phyloP scores from a whole-genome alignment of 2,329 filamentous ascomycete genomes.

The Purpureocillium takamizusanense region DNA sequence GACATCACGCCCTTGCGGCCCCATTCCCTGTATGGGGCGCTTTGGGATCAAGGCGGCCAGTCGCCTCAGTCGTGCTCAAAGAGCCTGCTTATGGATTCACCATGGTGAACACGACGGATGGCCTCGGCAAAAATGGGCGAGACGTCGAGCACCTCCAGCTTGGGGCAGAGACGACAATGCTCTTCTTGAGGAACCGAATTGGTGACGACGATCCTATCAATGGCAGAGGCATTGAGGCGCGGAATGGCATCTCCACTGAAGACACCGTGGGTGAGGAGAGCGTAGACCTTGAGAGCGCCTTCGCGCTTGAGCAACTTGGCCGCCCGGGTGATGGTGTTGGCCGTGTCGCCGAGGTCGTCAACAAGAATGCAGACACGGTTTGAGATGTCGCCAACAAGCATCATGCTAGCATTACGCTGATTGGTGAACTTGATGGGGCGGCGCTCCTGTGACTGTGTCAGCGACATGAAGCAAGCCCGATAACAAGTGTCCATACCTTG shows the following conservation, averaged over 20 bases:
- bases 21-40: neutral
- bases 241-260: conserved; percentile 92
- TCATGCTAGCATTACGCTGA: conserved; percentile 88
- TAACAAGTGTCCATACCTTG: too few relatives aligned
- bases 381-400: conserved; percentile 81
- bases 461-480: too few relatives aligned
- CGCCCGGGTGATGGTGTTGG: conserved; percentile 92
- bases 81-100: conserved; percentile 92
- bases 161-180: conserved; percentile 68
- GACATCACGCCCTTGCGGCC: too few relatives aligned
- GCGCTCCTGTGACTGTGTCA: conserved; percentile 55
- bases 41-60: neutral
- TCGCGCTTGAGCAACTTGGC: conserved; percentile 96
- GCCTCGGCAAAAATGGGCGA: conserved; percentile 90
- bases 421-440: conserved; percentile 81
- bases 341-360: conserved; percentile 91
- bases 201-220: conserved; percentile 91
- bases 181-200: conserved; percentile 89
- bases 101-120: conserved; percentile 91
- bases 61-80: conserved; percentile 41
- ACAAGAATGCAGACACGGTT: conserved; percentile 80
- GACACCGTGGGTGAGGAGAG: conserved; percentile 88
- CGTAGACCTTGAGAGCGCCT: conserved; percentile 84
- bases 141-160: conserved; percentile 84
- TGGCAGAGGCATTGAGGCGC: conserved; percentile 82